Conservation (phyloP, 2,329 filamentous ascomycete genomes). For the Talaromyces sp. region DNA sequence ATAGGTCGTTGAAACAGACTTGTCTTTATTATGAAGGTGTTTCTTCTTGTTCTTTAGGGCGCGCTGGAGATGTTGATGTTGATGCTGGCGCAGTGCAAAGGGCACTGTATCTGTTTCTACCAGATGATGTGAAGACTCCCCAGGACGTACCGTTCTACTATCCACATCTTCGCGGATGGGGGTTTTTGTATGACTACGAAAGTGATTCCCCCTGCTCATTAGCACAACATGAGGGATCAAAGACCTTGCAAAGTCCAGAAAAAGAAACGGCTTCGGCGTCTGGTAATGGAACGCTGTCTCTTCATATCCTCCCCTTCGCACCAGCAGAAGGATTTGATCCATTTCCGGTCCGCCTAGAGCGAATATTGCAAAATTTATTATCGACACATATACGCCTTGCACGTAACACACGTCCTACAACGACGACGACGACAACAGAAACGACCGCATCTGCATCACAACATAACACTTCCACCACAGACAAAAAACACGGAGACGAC, state of each 20-base stretch:
- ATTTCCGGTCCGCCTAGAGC: conserved; percentile 34
- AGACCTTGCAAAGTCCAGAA: not conserved
- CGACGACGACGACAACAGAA: not conserved
- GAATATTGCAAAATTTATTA: conserved; percentile 34
- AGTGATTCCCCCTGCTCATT: conserved; percentile 16
- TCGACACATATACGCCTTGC: conserved; percentile 35
- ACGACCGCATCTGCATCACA: not conserved
- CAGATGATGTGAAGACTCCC: conserved; percentile 64
- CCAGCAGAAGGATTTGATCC: conserved; percentile 27
- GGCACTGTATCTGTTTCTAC: conserved; percentile 66
- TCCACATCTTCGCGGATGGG: conserved; percentile 67
- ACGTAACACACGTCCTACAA: conserved; percentile 19
- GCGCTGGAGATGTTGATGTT: conserved; percentile 23
- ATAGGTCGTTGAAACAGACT: conserved; percentile 72
- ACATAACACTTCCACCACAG: not conserved
- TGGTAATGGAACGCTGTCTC: conserved; percentile 38
- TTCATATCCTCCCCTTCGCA: conserved; percentile 50
- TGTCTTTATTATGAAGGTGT: conserved; percentile 60
- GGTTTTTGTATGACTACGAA: conserved; percentile 61
- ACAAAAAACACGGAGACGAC: conserved; percentile 41
- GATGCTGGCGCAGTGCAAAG: conserved; percentile 34
- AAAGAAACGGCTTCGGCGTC: not conserved
- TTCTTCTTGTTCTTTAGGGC: not conserved
- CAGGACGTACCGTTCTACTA: conserved; percentile 81
- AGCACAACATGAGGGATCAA: conserved; percentile 21